A percentile compares a stretch with the other conserved stretches of the same genome.
These are phyloP conservation scores for Leishmania major DNA, from an alignment of 208 protist species.

Conservation along the genomic window DNA sequence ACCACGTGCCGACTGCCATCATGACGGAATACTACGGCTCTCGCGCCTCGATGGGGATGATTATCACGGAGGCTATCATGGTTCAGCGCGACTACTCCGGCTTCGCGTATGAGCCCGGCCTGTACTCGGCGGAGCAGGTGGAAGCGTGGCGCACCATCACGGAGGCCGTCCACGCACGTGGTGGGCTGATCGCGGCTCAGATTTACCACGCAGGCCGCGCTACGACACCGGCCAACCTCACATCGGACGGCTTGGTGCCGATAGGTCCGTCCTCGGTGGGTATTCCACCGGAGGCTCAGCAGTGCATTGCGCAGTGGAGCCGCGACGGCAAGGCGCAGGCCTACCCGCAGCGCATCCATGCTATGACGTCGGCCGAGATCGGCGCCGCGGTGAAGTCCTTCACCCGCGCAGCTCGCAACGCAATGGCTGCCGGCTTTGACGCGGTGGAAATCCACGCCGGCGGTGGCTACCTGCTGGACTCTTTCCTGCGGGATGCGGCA, in stretches of 20 bases:
- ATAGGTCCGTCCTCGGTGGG: constrained; percentile 18
- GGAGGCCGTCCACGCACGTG: constrained; percentile 64
- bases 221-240: constrained; percentile 37
- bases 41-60: constrained; percentile 53
- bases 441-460: constrained; percentile 90
- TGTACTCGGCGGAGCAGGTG: constrained; percentile 55
- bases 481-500: constrained; percentile 61
- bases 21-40: constrained; percentile 61
- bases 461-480: constrained; percentile 91
- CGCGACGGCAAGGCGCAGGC: constrained; percentile 30
- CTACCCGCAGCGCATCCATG: constrained; percentile 29
- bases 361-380: constrained; percentile 71
- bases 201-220: constrained; percentile 56
- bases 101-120: constrained; percentile 49
- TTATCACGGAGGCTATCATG: constrained; percentile 68
- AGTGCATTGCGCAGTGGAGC: constrained; percentile 23
- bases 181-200: constrained; percentile 53
- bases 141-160: constrained; percentile 56
- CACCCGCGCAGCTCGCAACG: constrained; percentile 63
- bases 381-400: constrained; percentile 48
- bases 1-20: constrained; percentile 43
- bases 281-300: constrained; percentile 3
- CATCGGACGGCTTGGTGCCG: not conserved
- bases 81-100: constrained; percentile 43
- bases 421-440: constrained; percentile 84